phyloP scores from a whole-genome alignment of 1,139 yeast species.

The Suhomyces taliae region DNA sequence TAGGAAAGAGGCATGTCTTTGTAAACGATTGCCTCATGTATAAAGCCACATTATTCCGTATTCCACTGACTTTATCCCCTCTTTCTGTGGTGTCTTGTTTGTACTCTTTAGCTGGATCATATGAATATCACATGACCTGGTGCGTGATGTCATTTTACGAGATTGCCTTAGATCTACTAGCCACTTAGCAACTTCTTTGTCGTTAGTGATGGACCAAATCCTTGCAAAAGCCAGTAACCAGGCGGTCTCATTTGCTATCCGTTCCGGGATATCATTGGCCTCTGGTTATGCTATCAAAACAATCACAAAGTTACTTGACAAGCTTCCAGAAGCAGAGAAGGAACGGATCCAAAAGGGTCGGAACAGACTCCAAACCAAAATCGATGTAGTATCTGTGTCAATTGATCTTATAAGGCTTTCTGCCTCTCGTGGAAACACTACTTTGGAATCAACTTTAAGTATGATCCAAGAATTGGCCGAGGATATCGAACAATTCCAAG shows the following conservation, averaged over 20 bases:
- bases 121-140: too few relatives aligned
- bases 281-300: slow-evolving; percentile 74
- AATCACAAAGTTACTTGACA: slow-evolving; percentile 56
- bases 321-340: slow-evolving; percentile 60
- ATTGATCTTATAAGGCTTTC: slow-evolving; percentile 69
- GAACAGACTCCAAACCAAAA: slow-evolving; percentile 55
- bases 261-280: slow-evolving; percentile 76
- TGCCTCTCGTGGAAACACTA: slow-evolving; percentile 72
- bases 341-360: slow-evolving; percentile 41
- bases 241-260: slow-evolving; percentile 76
- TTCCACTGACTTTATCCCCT: too few relatives aligned
- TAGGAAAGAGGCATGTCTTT: too few relatives aligned
- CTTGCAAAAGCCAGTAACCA: slow-evolving; percentile 66
- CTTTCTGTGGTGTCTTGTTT: neutral
- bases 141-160: too few relatives aligned
- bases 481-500: slow-evolving; percentile 63
- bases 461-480: slow-evolving; percentile 56
- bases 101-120: too few relatives aligned
- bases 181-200: too few relatives aligned
- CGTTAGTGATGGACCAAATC: slow-evolving; percentile 23
- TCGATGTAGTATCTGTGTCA: slow-evolving; percentile 64
- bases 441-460: slow-evolving; percentile 55
- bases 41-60: neutral
- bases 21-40: neutral
- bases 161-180: neutral